Evolutionary conservation across 2,329 filamentous ascomycete species (phyloP).

Genomic region (Botrytis byssoidea): DNA sequence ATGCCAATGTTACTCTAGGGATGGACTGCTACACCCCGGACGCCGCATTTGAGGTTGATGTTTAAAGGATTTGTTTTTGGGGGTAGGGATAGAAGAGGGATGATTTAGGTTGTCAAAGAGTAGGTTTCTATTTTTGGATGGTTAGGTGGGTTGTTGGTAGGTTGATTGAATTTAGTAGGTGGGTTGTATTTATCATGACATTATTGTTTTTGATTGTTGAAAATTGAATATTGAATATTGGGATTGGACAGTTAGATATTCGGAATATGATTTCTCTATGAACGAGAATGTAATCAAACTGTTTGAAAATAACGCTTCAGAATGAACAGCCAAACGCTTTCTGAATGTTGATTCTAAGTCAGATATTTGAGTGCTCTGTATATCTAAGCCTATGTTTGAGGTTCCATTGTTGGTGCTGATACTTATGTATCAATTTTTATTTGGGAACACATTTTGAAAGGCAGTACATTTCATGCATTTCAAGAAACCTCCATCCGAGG

Average conservation of each 20-base stretch:
- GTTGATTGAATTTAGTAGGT: too few relatives aligned
- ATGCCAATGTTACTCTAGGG: background rate
- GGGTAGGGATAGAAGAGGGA: too few relatives aligned
- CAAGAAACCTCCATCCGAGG: too few relatives aligned
- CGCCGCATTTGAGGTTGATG: background rate
- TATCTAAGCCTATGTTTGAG: background rate
- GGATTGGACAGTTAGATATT: background rate
- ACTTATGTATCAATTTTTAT: background rate
- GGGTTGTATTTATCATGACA: too few relatives aligned
- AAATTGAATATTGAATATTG: background rate
- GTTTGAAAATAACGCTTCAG: background rate
- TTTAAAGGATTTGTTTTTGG: background rate
- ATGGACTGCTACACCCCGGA: background rate
- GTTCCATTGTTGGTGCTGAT: background rate
- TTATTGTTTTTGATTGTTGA: too few relatives aligned
- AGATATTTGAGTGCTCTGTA: background rate
- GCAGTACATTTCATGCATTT: background rate
- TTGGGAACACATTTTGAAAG: background rate
- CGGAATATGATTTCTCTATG: background rate
- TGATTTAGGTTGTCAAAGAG: too few relatives aligned
- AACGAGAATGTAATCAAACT: rapidly evolving
- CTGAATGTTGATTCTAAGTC: background rate
- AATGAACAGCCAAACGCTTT: background rate
- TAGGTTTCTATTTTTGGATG: background rate
- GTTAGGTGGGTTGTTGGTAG: too few relatives aligned